These are phyloP conservation scores for Entomortierella lignicola DNA, from an alignment of 192 early-diverging fungal species.

Conservation along the genomic window DNA sequence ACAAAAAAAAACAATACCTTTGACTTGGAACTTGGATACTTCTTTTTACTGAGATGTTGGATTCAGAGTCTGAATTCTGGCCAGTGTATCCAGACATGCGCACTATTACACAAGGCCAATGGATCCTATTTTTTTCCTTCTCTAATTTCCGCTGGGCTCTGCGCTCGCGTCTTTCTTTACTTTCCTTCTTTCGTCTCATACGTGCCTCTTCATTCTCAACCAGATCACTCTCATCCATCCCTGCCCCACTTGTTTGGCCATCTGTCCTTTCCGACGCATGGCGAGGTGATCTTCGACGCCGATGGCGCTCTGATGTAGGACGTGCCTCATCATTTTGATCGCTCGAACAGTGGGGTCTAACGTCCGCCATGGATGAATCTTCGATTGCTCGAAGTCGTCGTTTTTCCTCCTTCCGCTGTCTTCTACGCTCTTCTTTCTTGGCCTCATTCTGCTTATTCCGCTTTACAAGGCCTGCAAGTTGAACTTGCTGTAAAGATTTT, in stretches of 20 bases:
- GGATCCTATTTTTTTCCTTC: constrained; percentile 20
- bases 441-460: constrained; percentile 35
- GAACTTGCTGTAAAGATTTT: constrained; percentile 39
- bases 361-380: constrained; percentile 43
- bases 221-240: background rate
- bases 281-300: constrained; percentile 27
- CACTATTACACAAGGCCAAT: constrained; percentile 33
- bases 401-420: constrained; percentile 32
- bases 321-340: constrained; percentile 13
- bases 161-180: constrained; percentile 26
- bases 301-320: constrained; percentile 15
- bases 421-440: constrained; percentile 25
- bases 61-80: constrained; percentile 46
- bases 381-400: constrained; percentile 3
- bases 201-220: constrained; percentile 26
- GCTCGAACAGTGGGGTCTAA: constrained; percentile 23
- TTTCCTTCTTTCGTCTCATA: constrained; percentile 22
- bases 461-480: constrained; percentile 38
- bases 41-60: constrained; percentile 32
- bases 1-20: constrained; percentile 12
- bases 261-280: background rate
- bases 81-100: constrained; percentile 35
- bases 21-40: constrained; percentile 9
- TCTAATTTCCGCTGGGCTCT: constrained; percentile 26
- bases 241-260: background rate